phyloP scores from a whole-genome alignment of 176 grass and related monocot genomes.

The Carex littledalei region DNA sequence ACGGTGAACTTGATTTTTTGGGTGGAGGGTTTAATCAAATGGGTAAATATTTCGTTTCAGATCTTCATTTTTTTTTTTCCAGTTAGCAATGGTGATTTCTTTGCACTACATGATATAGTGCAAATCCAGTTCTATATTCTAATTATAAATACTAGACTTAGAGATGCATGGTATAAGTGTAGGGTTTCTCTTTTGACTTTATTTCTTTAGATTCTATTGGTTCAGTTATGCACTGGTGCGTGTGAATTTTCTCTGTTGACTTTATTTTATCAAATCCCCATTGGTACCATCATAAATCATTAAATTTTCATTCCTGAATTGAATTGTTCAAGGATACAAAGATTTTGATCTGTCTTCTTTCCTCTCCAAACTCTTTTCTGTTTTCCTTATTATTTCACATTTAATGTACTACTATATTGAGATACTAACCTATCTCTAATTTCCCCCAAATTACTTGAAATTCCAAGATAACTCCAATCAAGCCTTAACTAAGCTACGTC shows the following conservation, averaged over 20 bases:
- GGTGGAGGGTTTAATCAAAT: background rate
- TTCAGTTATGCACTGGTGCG: background rate
- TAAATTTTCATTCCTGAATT: background rate
- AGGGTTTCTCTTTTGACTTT: conserved; percentile 17
- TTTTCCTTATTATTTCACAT: background rate
- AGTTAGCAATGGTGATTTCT: background rate
- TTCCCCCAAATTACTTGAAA: background rate
- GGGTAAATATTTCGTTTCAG: background rate
- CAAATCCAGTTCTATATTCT: background rate
- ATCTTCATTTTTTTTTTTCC: background rate
- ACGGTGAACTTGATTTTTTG: background rate
- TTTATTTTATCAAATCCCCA: conserved; percentile 4
- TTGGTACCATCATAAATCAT: background rate
- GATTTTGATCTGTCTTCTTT: background rate
- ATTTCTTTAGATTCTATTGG: conserved; percentile 1
- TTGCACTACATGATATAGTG: background rate
- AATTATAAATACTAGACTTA: background rate
- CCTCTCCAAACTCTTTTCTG: background rate
- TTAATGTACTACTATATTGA: background rate
- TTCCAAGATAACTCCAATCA: background rate
- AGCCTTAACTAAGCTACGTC: background rate
- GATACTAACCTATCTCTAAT: background rate
- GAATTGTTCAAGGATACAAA: background rate
- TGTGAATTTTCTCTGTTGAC: background rate
- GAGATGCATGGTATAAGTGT: background rate